Evolutionary conservation across 2,329 filamentous ascomycete genomes (phyloP).

Genomic region (Epichloe bromicola): DNA sequence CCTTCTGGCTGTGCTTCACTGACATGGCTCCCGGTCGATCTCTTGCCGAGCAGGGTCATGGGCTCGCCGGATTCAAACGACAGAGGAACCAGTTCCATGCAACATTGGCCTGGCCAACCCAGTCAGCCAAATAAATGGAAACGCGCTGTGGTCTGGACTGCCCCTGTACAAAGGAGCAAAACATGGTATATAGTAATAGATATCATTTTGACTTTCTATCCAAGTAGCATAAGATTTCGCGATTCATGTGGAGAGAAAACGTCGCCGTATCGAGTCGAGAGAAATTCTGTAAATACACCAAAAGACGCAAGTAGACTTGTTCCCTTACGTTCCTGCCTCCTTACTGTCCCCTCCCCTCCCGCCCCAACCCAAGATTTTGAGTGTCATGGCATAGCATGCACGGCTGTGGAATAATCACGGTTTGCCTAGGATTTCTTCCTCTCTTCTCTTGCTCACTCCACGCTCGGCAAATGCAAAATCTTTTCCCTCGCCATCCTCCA

Average conservation of each 20-base stretch:
- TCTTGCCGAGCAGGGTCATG: too few relatives aligned
- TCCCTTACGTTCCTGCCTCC: not conserved
- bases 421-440: too few relatives aligned
- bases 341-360: not conserved
- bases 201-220: too few relatives aligned
- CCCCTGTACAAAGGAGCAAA: too few relatives aligned
- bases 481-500: not conserved
- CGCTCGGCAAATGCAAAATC: not conserved
- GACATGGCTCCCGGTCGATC: too few relatives aligned
- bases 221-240: not conserved
- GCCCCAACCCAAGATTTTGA: not conserved
- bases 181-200: too few relatives aligned
- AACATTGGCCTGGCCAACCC: too few relatives aligned
- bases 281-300: not conserved
- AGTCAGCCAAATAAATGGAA: too few relatives aligned
- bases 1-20: too few relatives aligned
- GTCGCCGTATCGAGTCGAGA: constrained; percentile 7
- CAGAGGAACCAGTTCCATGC: too few relatives aligned
- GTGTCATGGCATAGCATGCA: not conserved
- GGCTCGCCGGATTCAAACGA: too few relatives aligned
- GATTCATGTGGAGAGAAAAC: constrained; percentile 3
- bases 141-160: too few relatives aligned
- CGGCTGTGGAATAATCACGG: not conserved
- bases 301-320: constrained; percentile 1
- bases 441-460: not conserved